Evolutionary conservation across 352 stramenopile species (phyloP).

Genomic region (Blastocystis sp.): DNA sequence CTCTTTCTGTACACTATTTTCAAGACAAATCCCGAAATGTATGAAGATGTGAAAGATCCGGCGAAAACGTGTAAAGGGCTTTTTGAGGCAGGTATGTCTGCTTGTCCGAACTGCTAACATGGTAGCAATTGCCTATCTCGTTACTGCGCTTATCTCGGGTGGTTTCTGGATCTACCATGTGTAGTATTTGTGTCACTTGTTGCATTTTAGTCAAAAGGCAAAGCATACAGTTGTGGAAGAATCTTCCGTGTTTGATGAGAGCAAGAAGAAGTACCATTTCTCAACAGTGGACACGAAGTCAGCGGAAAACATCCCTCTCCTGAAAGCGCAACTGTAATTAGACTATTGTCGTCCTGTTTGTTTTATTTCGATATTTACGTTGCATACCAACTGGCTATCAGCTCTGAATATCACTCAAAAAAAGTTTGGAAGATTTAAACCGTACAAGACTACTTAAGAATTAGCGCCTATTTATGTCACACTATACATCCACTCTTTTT

Average conservation of each 20-base stretch:
- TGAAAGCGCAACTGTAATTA: conserved; percentile 37
- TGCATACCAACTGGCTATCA: neutral
- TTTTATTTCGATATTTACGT: neutral
- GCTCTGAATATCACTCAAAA: neutral
- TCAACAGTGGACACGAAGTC: neutral
- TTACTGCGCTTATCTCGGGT: conserved; percentile 5
- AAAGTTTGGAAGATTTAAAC: neutral
- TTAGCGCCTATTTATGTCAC: neutral
- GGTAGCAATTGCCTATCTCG: conserved; percentile 42
- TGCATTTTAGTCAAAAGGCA: conserved; percentile 16
- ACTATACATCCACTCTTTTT: neutral
- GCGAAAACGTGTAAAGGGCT: conserved; percentile 22
- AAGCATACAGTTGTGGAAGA: neutral
- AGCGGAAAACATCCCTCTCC: neutral
- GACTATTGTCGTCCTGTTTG: neutral
- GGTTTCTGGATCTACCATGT: conserved; percentile 51
- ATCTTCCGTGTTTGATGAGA: conserved; percentile 21
- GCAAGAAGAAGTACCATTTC: conserved; percentile 58
- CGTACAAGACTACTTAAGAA: neutral
- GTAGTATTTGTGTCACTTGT: neutral
- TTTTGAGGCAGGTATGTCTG: neutral
- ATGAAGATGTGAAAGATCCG: conserved; percentile 45
- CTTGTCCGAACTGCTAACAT: neutral
- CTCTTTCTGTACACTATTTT: conserved; percentile 51
- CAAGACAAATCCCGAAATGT: conserved; percentile 40